Evolutionary conservation across 2,329 filamentous ascomycete genomes (phyloP).

Genomic region (Aspergillus awamori): DNA sequence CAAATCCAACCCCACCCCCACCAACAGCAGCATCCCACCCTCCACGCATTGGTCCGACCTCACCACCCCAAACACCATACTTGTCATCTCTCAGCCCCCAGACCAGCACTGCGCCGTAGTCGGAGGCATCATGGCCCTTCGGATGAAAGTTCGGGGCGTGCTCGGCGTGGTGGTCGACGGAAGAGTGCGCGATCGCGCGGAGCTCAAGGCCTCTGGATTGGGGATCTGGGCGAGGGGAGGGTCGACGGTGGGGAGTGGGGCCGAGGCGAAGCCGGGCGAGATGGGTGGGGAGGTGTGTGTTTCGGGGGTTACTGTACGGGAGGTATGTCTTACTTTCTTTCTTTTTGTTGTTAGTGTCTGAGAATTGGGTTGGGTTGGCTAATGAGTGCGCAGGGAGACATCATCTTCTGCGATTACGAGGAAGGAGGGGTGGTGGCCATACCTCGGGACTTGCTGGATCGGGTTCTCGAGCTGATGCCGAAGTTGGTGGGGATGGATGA

Average conservation of each 20-base stretch:
- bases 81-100: constrained; percentile 67
- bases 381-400: constrained; percentile 55
- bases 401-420: constrained; percentile 67
- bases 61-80: constrained; percentile 61
- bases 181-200: constrained; percentile 66
- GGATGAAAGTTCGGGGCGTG: constrained; percentile 66
- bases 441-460: constrained; percentile 61
- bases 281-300: constrained; percentile 46
- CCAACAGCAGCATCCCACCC: constrained; percentile 46
- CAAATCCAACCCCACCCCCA: constrained; percentile 52
- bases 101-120: constrained; percentile 70
- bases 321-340: constrained; percentile 35
- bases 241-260: constrained; percentile 50
- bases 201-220: constrained; percentile 59
- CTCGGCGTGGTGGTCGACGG: constrained; percentile 69
- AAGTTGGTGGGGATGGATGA: constrained; percentile 57
- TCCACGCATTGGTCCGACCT: constrained; percentile 71
- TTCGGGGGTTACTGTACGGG: constrained; percentile 44
- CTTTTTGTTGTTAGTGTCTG: neutral
- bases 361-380: neutral
- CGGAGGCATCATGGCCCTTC: constrained; percentile 74
- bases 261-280: constrained; percentile 47
- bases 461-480: constrained; percentile 65
- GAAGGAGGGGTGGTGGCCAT: constrained; percentile 71
- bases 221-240: constrained; percentile 53